Conservation (phyloP, 208 protist species). For the Leishmania turanica region DNA sequence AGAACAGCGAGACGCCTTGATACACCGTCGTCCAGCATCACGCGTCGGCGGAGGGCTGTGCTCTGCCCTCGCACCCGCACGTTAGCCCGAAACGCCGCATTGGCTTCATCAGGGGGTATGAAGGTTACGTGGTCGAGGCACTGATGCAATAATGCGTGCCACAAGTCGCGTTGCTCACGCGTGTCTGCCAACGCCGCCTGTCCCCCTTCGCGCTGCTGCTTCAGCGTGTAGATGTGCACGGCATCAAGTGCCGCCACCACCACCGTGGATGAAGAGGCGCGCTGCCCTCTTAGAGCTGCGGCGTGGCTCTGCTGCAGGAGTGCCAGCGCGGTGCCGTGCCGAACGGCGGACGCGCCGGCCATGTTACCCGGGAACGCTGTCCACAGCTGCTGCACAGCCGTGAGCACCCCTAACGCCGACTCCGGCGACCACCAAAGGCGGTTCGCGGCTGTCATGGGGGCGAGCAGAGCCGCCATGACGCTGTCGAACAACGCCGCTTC, state of each 20-base stretch:
- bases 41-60: conserved; percentile 12
- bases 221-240: conserved; percentile 20
- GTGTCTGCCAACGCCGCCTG: background rate
- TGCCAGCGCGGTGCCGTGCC: conserved; percentile 20
- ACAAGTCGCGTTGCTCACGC: background rate
- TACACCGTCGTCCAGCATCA: conserved; percentile 19
- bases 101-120: conserved; percentile 15
- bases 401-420: conserved; percentile 18
- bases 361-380: conserved; percentile 7
- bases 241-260: conserved; percentile 16
- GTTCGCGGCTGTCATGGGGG: conserved; percentile 24
- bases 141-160: conserved; percentile 21
- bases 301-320: conserved; percentile 25
- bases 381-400: conserved; percentile 28
- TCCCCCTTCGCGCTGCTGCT: conserved; percentile 4
- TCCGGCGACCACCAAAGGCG: conserved; percentile 25
- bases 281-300: background rate
- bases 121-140: conserved; percentile 22
- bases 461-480: conserved; percentile 19
- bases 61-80: background rate
- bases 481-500: conserved; percentile 27
- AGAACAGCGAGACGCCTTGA: conserved; percentile 16
- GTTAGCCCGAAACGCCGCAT: background rate
- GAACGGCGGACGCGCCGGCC: conserved; percentile 5
- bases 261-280: background rate